Conservation (phyloP, 352 stramenopile species). For the Phytophthora capsici region DNA sequence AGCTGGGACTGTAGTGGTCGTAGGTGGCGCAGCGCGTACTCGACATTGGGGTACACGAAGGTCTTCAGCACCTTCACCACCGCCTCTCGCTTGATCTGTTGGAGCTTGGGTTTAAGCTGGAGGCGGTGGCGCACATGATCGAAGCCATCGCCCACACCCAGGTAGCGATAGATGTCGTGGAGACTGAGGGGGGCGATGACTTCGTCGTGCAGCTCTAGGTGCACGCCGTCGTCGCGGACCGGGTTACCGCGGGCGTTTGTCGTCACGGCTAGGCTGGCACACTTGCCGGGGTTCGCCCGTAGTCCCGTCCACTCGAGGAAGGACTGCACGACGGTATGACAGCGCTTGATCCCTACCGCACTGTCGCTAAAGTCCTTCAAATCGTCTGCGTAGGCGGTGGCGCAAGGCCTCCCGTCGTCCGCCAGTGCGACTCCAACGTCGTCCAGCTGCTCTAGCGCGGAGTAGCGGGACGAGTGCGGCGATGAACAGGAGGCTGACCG, state of each 20-base stretch:
- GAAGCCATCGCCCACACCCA: slow-evolving; percentile 22
- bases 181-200: not conserved
- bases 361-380: slow-evolving; percentile 8
- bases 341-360: slow-evolving; percentile 2
- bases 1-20: no score
- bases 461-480: slow-evolving; percentile 17
- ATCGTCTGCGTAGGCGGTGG: slow-evolving; percentile 12
- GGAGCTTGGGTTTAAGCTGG: not conserved
- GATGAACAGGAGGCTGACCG: slow-evolving; percentile 32
- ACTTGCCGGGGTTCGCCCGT: slow-evolving; percentile 15
- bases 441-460: slow-evolving; percentile 3
- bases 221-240: not conserved
- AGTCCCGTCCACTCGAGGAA: slow-evolving; percentile 12
- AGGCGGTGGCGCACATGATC: slow-evolving; percentile 8
- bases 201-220: not conserved
- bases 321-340: slow-evolving; percentile 3
- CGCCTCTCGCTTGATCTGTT: slow-evolving; percentile 11
- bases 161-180: not conserved
- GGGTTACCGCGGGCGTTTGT: slow-evolving; percentile 11
- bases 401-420: not conserved
- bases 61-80: slow-evolving; percentile 9
- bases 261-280: slow-evolving; percentile 5
- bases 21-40: no score
- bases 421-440: slow-evolving; percentile 7
- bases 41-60: no score